Evolutionary conservation across 495 filamentous ascomycete genomes (phyloP), one percentile per base, ranked within the genome.

Genomic region (Wilcoxina mikolae): DNA sequence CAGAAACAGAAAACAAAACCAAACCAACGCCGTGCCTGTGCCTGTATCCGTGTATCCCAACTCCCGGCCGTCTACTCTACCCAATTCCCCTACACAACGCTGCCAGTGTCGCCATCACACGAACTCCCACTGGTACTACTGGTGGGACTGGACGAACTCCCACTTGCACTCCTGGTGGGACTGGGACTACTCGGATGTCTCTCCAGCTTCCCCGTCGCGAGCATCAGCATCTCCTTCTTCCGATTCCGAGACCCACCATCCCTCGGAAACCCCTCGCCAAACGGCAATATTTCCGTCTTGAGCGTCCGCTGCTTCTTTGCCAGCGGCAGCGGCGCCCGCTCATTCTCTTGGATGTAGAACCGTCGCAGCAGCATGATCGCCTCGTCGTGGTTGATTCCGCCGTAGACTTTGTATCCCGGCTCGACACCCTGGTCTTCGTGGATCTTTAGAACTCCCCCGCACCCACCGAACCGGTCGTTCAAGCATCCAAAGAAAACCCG

Each of bases 321-420:
- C 1, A 58, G 55, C 5, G 64, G 63, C 28, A 45, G 31, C 2
- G 64, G 64, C 1, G 64, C 64, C 73, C 87, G 81, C 45, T 81
- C 83, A 68, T 98, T 98, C 67, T 96, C 87, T 71, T 96, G 93
- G 15, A 95, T 82, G 66, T 98, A 98, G 67, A 98, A 98, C 53
- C 86, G 80, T 53, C 93, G 76, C 56, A 96, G 73, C 56, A 95
- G 64, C 69, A 89, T 87, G 58, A 98, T 88, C 0, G 89, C 88
- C 61, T 95, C 87, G 58, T 91, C 81, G 15, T 82, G 76, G 60
- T 85, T 84, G 64, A 94, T 76, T 1, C 88, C 91, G 18, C 89
- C 87, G 61, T 83, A 76, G 5, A 82, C 86, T 24, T 81, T 78
- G 61, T 83, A 91, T 3, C 82, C 76, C 2, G 68, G 73, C 51